Base-by-base conservation (phyloP, 2,329 filamentous ascomycete genomes). In the Venturia nashicola region DNA sequence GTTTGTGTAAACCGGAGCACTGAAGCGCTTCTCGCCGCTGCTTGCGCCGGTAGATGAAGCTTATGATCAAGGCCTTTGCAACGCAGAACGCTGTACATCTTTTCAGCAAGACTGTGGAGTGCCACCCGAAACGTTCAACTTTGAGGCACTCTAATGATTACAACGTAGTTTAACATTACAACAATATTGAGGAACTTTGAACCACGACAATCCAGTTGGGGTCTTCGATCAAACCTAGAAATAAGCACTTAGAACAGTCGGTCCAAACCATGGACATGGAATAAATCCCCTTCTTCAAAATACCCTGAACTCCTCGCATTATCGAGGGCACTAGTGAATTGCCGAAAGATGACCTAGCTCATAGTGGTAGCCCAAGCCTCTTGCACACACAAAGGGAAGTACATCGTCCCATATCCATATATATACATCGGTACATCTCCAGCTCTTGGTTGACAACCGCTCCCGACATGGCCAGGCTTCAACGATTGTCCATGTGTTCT, bases 201-300 rank as follows among this genome's bases (percentile, higher is more conserved):
- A 27, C 27, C 27, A 27, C 27, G 27, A 27, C 27, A 27, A 27
- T 27, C 27, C 2, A 4, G 27, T 27, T 5, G 36, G 36, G 6
- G 7, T 39, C 36, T 11, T 8, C 36, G 36, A 11, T 11, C 6
- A 11, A 39, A 61, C 39, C 66, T 63, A 54, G 66, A 67, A 36
- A 74, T 65, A 14, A 54, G 40, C 2, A 55, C 27, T 27, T 68
- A 59, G 5, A 65, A 55, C 23, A 46, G 40, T 34, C 64, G 46
- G 27, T 69, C 65, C 27, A 57, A 9, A 14, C 6, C 14, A 12
- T 27, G 46, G 46, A 51, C 46, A 27, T 27, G 20, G 9, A 3
- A 3, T 48, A 23, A 18, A 2, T n/a, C 7, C 9, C 20, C 9
- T 20, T 1, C 9, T 20, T 1, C 12, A 51, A 51, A 16, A 20